These are phyloP conservation scores for Tricharina praecox DNA, from an alignment of 495 filamentous ascomycete genomes.

Conservation along the genomic window DNA sequence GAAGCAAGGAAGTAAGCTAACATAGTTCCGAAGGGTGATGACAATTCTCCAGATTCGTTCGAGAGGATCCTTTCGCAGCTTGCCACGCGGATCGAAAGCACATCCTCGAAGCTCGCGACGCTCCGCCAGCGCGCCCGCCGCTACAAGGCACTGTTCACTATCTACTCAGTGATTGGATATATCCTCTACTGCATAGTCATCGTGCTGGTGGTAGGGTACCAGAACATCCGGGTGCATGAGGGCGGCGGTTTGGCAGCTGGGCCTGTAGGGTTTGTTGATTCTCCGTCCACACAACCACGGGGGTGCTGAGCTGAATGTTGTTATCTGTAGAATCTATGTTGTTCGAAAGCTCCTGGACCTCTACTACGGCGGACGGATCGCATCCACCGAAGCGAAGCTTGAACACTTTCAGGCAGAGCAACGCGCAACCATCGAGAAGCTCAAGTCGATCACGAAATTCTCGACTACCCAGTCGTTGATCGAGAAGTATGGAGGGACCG, in stretches of 20 bases:
- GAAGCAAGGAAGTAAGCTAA: slow-evolving; percentile 7
- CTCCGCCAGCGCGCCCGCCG: slow-evolving; percentile 55
- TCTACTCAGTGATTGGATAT: slow-evolving; percentile 81
- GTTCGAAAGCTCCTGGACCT: slow-evolving; percentile 20
- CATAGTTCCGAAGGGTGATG: slow-evolving; percentile 57
- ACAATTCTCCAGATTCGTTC: slow-evolving; percentile 76
- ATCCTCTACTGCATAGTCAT: slow-evolving; percentile 68
- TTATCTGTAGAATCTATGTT: slow-evolving; percentile 27
- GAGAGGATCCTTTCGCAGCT: slow-evolving; percentile 75
- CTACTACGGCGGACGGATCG: slow-evolving; percentile 72
- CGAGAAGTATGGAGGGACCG: slow-evolving; percentile 68
- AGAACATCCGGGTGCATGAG: slow-evolving; percentile 55
- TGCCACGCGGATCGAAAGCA: slow-evolving; percentile 58
- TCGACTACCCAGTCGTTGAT: slow-evolving; percentile 84
- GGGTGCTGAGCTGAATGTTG: neutral
- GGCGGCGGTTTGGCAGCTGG: slow-evolving; percentile 61
- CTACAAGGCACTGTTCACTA: slow-evolving; percentile 68
- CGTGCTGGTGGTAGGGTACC: slow-evolving; percentile 69
- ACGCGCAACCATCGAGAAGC: slow-evolving; percentile 72
- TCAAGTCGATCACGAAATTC: slow-evolving; percentile 88
- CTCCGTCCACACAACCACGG: slow-evolving; percentile 6
- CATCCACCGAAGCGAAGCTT: slow-evolving; percentile 45
- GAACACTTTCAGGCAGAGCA: slow-evolving; percentile 61
- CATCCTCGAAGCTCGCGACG: slow-evolving; percentile 51
- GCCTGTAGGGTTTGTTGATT: slow-evolving; percentile 46